phyloP scores from a whole-genome alignment of 1,284 basidiomycete species.

The Leccinum idahoense region DNA sequence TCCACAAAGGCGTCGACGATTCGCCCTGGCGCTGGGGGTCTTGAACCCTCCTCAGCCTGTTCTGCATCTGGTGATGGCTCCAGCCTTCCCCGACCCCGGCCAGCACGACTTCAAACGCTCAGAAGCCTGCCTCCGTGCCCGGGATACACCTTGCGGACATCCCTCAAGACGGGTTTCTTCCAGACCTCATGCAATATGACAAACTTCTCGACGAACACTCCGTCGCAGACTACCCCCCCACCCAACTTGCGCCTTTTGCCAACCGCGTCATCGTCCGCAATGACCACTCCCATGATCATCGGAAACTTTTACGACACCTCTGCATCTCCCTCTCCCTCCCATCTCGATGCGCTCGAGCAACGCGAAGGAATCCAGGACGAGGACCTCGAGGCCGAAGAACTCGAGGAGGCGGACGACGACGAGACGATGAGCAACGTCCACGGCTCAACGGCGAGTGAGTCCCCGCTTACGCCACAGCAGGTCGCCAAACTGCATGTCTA shows the following conservation, averaged over 20 bases:
- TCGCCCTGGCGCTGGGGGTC: too few relatives aligned
- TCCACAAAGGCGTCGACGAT: too few relatives aligned
- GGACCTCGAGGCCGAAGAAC: slow-evolving; percentile 12
- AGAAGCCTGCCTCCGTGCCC: slow-evolving; percentile 5
- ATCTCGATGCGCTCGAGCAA: slow-evolving; percentile 5
- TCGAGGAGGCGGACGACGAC: slow-evolving; percentile 18
- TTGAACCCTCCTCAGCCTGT: too few relatives aligned
- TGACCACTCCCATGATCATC: slow-evolving; percentile 35
- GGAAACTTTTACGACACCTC: slow-evolving; percentile 25
- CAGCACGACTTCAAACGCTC: background rate
- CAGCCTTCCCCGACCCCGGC: slow-evolving; percentile 14
- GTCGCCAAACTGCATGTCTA: slow-evolving; percentile 47
- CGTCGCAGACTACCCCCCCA: slow-evolving; percentile 47
- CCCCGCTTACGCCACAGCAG: slow-evolving; percentile 19
- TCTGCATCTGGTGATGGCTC: background rate
- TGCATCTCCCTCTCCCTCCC: slow-evolving; percentile 1
- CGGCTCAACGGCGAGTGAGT: slow-evolving; percentile 17
- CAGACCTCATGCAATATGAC: slow-evolving; percentile 57
- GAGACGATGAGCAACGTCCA: slow-evolving; percentile 22
- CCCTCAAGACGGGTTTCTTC: slow-evolving; percentile 33
- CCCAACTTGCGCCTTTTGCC: slow-evolving; percentile 42
- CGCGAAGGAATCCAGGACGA: slow-evolving; percentile 8
- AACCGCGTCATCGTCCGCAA: slow-evolving; percentile 63
- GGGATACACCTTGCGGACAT: slow-evolving; percentile 20
- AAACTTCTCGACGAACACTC: slow-evolving; percentile 58